A percentile compares a stretch with the other conserved stretches of the same genome.
Evolutionary conservation across 2,329 filamentous ascomycete species (phyloP).

Genomic region (Ascochyta rabiei): DNA sequence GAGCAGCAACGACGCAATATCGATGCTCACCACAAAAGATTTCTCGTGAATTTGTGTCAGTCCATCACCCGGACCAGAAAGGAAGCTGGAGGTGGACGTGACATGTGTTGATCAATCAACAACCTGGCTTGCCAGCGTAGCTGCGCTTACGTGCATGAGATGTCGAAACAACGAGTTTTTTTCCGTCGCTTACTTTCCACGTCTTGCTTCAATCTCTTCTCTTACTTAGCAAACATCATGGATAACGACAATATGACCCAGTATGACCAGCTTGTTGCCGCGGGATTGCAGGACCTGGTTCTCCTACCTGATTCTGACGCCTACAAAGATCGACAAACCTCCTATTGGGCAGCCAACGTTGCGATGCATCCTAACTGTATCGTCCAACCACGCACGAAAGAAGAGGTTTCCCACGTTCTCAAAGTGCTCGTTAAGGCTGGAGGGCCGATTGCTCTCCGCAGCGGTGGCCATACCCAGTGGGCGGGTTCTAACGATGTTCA

Average conservation of each 20-base stretch:
- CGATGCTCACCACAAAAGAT: no score
- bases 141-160: not conserved
- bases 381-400: constrained; percentile 21
- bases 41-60: no score
- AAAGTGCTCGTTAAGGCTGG: constrained; percentile 22
- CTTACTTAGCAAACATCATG: not conserved
- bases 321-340: constrained; percentile 14
- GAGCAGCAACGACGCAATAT: no score
- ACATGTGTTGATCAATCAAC: no score
- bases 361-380: constrained; percentile 25
- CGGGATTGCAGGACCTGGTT: not conserved
- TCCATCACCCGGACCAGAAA: no score
- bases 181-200: not conserved
- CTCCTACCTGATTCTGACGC: constrained; percentile 10
- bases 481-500: constrained; percentile 38
- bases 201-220: not conserved
- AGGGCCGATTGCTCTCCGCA: constrained; percentile 23
- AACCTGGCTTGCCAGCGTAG: not conserved
- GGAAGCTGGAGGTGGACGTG: no score
- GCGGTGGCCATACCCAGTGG: constrained; percentile 34
- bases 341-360: constrained; percentile 21
- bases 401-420: constrained; percentile 28
- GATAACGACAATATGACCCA: not conserved
- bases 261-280: not conserved
- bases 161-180: no score